Evolutionary conservation across 2,329 filamentous ascomycete genomes (phyloP), one percentile per base, ranked within the genome.

Genomic region (Celoporthe dispersa): DNA sequence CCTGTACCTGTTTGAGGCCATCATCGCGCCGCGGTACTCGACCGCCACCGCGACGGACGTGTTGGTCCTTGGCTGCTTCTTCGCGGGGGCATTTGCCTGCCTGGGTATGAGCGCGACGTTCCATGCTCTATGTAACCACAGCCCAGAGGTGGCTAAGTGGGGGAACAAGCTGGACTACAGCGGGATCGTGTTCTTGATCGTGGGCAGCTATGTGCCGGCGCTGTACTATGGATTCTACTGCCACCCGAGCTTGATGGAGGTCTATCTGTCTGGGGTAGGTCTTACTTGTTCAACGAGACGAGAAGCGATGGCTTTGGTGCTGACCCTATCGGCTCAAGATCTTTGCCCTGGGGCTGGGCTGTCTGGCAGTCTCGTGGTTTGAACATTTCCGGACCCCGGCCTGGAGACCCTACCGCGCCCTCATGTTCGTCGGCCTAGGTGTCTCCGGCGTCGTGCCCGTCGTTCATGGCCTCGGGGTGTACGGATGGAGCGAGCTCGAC

Each of bases 81-180:
- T 97, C 76, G 83, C 83, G 33, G 93, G 94, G 60, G 92, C 91
- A 1, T 85, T 90, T 37, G 76, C 88, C 44, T 95, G 93, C 75
- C 82, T 96, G 66, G 91, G 91, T 31, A 93, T 94, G 90, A 94
- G 91, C 75, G 92, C 94, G 6, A 92, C 91, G 2, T 99, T 90
- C 78, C 96, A 99, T 79, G 87, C 92, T 1, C 87, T 98, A 63
- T 89, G 86, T 31, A 97, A 98, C 74, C 96, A 99, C 80, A 96
- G 92, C 25, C 88, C 89, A 51, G 81, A 81, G 1, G 93, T 98
- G 19, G 90, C 92, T 2, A 90, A 88, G 72, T 92, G 94, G 84
- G 94, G 94, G 14, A 98, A 98, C 79, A 93, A 97, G 79, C 83
- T 98, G 69, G 96, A 99, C 79, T 98, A 99, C 79, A 88, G 95